Evolutionary conservation across 1,284 basidiomycete genomes (phyloP).

Genomic region (Pseudomicrostroma phylloplanum): DNA sequence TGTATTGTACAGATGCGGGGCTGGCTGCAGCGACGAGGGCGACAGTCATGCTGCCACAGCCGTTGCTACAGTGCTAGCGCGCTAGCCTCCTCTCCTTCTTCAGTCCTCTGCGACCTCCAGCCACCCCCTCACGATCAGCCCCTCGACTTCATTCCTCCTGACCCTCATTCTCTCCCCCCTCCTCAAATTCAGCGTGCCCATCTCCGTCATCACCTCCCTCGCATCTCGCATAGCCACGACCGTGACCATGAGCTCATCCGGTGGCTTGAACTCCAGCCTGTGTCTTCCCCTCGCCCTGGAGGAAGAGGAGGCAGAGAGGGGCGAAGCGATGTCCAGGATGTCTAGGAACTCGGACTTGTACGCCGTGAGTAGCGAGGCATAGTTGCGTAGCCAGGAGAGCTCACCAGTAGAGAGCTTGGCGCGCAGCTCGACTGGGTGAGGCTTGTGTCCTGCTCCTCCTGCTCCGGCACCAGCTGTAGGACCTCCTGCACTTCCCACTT

Average conservation of each 20-base stretch:
- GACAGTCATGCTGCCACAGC: no score
- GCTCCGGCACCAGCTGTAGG: background rate
- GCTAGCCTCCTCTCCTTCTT: constrained; percentile 1
- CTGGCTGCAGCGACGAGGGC: no score
- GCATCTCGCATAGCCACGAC: constrained; percentile 76
- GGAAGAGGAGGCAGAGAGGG: constrained; percentile 14
- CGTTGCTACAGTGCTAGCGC: no score
- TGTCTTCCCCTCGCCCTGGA: constrained; percentile 57
- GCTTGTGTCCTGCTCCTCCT: constrained; percentile 45
- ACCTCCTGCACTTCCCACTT: background rate
- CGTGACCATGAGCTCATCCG: constrained; percentile 71
- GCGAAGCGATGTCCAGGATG: constrained; percentile 54
- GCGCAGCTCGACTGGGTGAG: constrained; percentile 58
- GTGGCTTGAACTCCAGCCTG: constrained; percentile 61
- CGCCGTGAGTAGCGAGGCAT: constrained; percentile 71
- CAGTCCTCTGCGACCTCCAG: constrained; percentile 59
- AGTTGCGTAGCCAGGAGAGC: constrained; percentile 78
- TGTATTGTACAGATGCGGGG: no score
- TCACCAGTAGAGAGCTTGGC: constrained; percentile 79
- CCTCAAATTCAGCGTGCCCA: constrained; percentile 74
- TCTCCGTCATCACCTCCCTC: constrained; percentile 79
- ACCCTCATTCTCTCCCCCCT: constrained; percentile 83
- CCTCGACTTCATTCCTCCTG: constrained; percentile 76
- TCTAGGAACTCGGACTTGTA: constrained; percentile 78
- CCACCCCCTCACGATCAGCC: constrained; percentile 83